Evolutionary conservation across 2,329 filamentous ascomycete genomes (phyloP), one percentile per base, ranked within the genome.

Genomic region (Arthrobotrys megalospora): DNA sequence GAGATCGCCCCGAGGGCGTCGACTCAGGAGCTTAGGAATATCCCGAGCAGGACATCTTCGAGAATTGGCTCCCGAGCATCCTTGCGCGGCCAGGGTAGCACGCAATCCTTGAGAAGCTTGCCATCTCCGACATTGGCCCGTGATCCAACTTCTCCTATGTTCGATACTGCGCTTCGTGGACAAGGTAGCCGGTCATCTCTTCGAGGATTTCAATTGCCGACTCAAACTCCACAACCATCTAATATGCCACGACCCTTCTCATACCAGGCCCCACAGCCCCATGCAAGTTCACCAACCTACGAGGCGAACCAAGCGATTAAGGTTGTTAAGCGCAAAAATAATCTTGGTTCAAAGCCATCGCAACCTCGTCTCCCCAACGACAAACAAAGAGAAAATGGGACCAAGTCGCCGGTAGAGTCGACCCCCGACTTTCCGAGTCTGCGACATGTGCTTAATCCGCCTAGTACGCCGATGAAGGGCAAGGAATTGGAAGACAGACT

Each of bases 401-500:
- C 38, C n/a, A 72, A 62, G 28, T 78, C 67, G 16, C 75, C 75
- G 58, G 43, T 52, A 12, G 24, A 14, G 4, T 64, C 76, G 19
- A 67, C 80, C 6, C 47, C 77, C 3, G 73, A 60, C 11, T 68
- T 80, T 52, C 79, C 76, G 5, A 52, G 41, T n/a, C 11, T 78
- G 21, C 19, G 67, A 43, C 67, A 68, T 19, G 34, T 78, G 16
- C 32, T 34, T 43, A 72, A 78, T 41, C 62, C 62, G 50, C 75
- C 67, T 34, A 72, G 75, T 32, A 78, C 75, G 47, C 75, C 75
- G 14, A 78, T 78, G 75, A 66, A 78, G 36, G 75, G 75, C 6
- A 72, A 58, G n/a, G 75, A 78, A 24, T 52, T 79, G 52, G 80
- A 77, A 32, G 55, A 63, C 48, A 80, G 80, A 47, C 63, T 82